Evolutionary conservation across 2,329 filamentous ascomycete genomes (phyloP).

Genomic region (Lithohypha guttulata): DNA sequence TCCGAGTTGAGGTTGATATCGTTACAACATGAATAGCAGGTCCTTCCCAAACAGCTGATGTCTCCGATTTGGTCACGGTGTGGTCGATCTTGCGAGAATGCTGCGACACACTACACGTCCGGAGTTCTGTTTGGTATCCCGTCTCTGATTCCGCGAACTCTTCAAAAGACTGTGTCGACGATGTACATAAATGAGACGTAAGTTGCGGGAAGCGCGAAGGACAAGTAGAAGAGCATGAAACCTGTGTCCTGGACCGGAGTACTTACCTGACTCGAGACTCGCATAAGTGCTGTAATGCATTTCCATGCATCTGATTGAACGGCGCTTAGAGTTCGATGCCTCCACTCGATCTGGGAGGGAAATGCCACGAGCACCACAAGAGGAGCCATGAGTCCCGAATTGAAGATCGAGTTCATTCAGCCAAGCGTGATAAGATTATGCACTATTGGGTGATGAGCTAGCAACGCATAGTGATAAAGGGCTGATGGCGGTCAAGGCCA

Average conservation of each 20-base stretch:
- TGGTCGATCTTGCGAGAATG: conserved; percentile 1
- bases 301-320: conserved; percentile 3
- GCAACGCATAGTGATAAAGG: neutral
- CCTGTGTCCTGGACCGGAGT: too few species aligned
- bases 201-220: neutral
- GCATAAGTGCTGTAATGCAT: neutral
- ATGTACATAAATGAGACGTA: conserved; percentile 4
- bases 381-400: neutral
- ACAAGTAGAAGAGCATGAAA: neutral
- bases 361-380: neutral
- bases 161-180: too few species aligned
- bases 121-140: neutral
- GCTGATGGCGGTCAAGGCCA: conserved; percentile 1
- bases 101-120: conserved; percentile 7
- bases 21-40: neutral
- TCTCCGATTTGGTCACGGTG: neutral
- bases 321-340: conserved; percentile 2
- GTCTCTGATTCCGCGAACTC: too few species aligned
- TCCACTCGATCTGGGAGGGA: neutral
- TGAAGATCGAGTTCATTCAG: neutral
- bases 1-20: conserved; percentile 3
- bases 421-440: conserved; percentile 4
- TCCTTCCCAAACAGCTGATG: neutral
- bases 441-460: conserved; percentile 8
- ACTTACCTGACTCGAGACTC: conserved; percentile 6